Evolutionary conservation across 129 eudicot genomes (phyloP), one percentile per base, ranked within the genome.

Genomic region (Ambrosia trifida): DNA sequence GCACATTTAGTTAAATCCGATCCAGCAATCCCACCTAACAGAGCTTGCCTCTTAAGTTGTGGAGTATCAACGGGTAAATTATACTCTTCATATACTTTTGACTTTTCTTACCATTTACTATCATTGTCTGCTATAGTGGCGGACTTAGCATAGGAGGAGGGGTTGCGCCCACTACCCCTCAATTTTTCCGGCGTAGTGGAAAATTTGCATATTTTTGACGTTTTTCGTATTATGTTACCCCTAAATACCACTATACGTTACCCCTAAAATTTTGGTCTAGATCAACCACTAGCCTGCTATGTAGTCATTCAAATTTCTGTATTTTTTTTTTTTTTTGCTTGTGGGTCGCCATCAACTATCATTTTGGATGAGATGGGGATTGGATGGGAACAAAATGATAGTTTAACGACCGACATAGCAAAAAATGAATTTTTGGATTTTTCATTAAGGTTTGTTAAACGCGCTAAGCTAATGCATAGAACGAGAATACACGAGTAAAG

Each of bases 1-100:
- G 89, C 89, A 38, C 87, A 87, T 67, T 28, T 87, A 14, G 74
- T 77, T 19, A 94, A 94, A 72, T 62, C 80, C 36, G 88, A 90
- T 68, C 84, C 96, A 32, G 40, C 87, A 44, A 79, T 86, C 20
- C 99, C 99, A 35, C 85, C 97, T 10, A 79, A 90, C 38, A 51
- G 85, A 74, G 99, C 96, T 11, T 90, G 97, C 83, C 96, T 94
- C 59, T 83, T 94, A 35, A 81, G 96, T 56, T 94, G 99, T 77
- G 99, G 99, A 33, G 86, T 88, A 18, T 87, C 99, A 63, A 87
- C 97, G 0, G 96, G 98, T 88, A 91, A 17, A 36, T 31, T 73
- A 1, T 36, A 18, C 38, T 77, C 56, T n/a, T 58, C 3, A 28
- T 3, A 36, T 36, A 19, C 11, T 7, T 18, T 49, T 59, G 20